Evolutionary conservation across 1,139 yeast genomes (phyloP), one percentile per base, ranked within the genome.

Genomic region (Scheffersomyces cryptocercus): DNA sequence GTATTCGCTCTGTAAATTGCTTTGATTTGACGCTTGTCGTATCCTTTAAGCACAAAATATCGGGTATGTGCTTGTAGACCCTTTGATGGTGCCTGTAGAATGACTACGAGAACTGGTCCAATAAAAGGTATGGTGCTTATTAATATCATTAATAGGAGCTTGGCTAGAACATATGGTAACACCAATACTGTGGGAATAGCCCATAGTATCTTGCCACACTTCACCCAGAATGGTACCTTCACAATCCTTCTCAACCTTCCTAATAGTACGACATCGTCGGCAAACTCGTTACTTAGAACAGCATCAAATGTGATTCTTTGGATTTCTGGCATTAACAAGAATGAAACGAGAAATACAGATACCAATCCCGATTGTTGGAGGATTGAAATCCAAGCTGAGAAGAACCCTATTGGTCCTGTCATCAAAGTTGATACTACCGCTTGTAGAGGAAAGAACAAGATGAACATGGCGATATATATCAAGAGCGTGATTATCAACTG

Each of bases 1-100:
- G 62, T 62, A 41, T 65, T 62, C 13, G 47, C 52, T 38, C 56
- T 58, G 46, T 67, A 70, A 14, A 64, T 56, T 15, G 45, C 50
- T 36, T 56, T 56, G 24, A 68, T 62, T 45, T 70, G 80, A 5
- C 70, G 63, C n/a, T 65, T 61, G 42, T 70, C 66, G 54, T 71
- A 77, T 1, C 82, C 84, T 54, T 82, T 83, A 38, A 85, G 67
- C 30, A 74, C 74, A 53, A 81, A 85, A 56, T 85, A 86, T 38
- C 91, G 66, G 11, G 67, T 58, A 46, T 84, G 90, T 13, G 80
- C 73, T 39, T 68, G 67, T 42, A 74, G 67, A 0, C 86, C 91
- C 39, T 78, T 77, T 24, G 78, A 67, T 0, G 88, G 83, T 1
- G 88, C 84, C 43, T 77, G 79, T 14, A 84, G 49, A 4, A 82